Base-by-base conservation (phyloP, 305 asterid genomes). In the Coffea humblotiana region DNA sequence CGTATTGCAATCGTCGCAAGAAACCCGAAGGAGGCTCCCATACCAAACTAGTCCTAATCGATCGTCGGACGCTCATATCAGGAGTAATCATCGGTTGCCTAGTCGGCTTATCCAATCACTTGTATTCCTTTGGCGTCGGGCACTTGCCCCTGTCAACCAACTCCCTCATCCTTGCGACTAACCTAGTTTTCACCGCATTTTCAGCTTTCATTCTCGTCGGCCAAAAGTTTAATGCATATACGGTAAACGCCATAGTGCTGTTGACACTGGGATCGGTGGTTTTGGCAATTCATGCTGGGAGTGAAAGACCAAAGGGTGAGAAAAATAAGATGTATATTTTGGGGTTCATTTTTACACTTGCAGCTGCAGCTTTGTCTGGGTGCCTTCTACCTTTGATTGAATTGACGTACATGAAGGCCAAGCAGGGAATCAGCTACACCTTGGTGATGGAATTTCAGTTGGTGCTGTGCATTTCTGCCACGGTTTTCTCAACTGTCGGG, bases 131-230 rank as follows among this genome's bases (percentile, higher is more conserved):
- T 11, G 56, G 56, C 56, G 15, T 51, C 56, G 56, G 60, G 27
- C 29, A 10, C 71, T 74, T n/a, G 54, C 88, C 88, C 0, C 84
- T 82, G 1, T 85, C 88, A 3, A 85, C 88, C 27, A 48, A 82
- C 10, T 12, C 82, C 3, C 67, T 85, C 10, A 68, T 82, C 13
- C 19, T 52, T 0, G 76, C 84, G 0, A 18, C 80, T 0, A 73
- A 69, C 12, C 80, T 81, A 12, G 83, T 43, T 45, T 81, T 81
- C 73, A 79, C 82, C 0, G 86, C 88, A 0, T 45, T 67, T 4
- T 78, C 78, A 7, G 84, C 86, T 18, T 82, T 74, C 40, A 65
- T 79, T 32, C 67, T 82, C 2, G 83, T 81, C 47, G 80, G 80
- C 68, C 86, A 86, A 45, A 75, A 80, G 76, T 83, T 86, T 32